Base-by-base conservation (phyloP, 1,284 basidiomycete species). In the Ganoderma boninense region DNA sequence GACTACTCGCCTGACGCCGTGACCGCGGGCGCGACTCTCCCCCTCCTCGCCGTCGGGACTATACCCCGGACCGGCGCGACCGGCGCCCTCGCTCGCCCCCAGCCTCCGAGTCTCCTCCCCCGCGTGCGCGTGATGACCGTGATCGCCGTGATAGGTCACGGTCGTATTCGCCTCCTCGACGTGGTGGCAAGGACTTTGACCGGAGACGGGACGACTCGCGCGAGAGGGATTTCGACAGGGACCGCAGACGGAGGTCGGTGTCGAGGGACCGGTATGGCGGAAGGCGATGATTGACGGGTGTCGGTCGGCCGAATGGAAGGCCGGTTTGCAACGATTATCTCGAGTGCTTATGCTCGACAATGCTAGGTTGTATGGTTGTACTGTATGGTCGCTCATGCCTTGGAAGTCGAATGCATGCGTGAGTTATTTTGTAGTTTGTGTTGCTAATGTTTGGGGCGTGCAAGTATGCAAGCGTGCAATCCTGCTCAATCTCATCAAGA, bases 1-100 rank as follows among this genome's bases (percentile, higher is more conserved):
- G 69, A 71, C 43, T 44, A 81, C 62, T 79, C 81, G 4, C 83
- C 83, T 1, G 80, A 80, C 79, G 70, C 61, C 74, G 73, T 56
- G 69, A 71, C 44, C 68, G 71, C 49, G 49, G 13, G 11, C 49
- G 49, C 16, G 69, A 62, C 38, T 62, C 60, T 10, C 38, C 38
- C 38, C 38, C 38, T 18, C 60, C 60, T 42, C 69, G 71, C 52
- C 67, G 68, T 20, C 69, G 73, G 4, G 71, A 69, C 11, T 72
- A 74, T 42, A 62, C 64, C 7, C 63, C 70, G n/a, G 64, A 40
- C 20, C 67, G 74, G 42, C 69, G 56, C 10, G 70, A 68, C n/a
- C 73, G 76, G 29, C 71, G 77, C 1, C 77, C 76, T 6, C 75
- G 71, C 4, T 75, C 78, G 29, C 76, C 60, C 11, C 60, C 60